Evolutionary conservation across 2,329 filamentous ascomycete genomes (phyloP).

Genomic region (Exophiala spinifera): DNA sequence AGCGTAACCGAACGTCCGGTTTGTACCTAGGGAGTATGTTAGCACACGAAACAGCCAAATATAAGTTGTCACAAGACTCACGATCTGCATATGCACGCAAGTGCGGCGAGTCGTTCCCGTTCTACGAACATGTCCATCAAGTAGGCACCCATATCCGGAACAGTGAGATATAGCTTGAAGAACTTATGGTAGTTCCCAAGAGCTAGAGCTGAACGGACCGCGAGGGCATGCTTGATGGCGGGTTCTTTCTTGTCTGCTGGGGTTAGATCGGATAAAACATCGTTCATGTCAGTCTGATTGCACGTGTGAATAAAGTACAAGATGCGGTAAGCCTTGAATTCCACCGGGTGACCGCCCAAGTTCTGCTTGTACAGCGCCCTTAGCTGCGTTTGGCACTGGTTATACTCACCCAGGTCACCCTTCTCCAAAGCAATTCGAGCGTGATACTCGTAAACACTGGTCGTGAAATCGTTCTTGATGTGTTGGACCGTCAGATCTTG

Average conservation of each 20-base stretch:
- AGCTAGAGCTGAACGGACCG: conserved; percentile 86
- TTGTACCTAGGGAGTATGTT: conserved; percentile 72
- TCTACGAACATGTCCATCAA: conserved; percentile 99
- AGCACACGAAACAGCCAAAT: conserved; percentile 28
- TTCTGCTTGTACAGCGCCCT: conserved; percentile 85
- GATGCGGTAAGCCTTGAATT: conserved; percentile 99
- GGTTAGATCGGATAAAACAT: conserved; percentile 98
- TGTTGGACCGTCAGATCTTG: conserved; percentile 98
- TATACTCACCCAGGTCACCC: conserved; percentile 99
- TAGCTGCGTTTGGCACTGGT: conserved; percentile 98
- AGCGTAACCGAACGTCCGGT: conserved; percentile 80
- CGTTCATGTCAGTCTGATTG: conserved; percentile 97
- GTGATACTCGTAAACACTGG: conserved; percentile 95
- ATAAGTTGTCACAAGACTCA: conserved; percentile 52
- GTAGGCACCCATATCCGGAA: conserved; percentile 95
- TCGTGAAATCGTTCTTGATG: conserved; percentile 94
- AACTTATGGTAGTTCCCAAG: conserved; percentile 97
- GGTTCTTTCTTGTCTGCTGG: conserved; percentile 84
- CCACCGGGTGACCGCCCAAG: conserved; percentile 82
- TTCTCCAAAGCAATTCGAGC: conserved; percentile 96
- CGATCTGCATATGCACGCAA: conserved; percentile 93
- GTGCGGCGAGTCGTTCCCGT: conserved; percentile 83
- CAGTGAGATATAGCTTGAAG: conserved; percentile 91
- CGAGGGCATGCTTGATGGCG: conserved; percentile 84
- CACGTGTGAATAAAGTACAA: conserved; percentile 99